A percentile compares a stretch with the other conserved stretches of the same genome.
Conservation (phyloP, 306 rosid genomes). For the Quercus agrifolia region DNA sequence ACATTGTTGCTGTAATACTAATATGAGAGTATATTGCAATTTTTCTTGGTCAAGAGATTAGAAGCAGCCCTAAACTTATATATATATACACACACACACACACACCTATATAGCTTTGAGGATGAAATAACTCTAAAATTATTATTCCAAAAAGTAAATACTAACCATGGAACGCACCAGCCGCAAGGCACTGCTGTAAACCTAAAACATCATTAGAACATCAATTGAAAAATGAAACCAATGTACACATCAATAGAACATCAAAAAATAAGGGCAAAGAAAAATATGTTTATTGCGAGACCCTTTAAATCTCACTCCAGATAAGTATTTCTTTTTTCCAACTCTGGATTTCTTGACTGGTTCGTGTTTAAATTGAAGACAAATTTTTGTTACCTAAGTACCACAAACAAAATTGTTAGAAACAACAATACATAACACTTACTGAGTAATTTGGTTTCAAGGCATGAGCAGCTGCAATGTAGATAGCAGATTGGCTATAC, state of each 20-base stretch:
- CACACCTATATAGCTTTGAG: neutral
- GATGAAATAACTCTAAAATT: constrained; percentile 6
- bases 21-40: too few relatives aligned
- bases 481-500: constrained; percentile 98
- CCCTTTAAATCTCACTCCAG: neutral
- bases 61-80: neutral
- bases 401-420: constrained; percentile 8
- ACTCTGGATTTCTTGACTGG: neutral
- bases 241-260: neutral
- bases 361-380: neutral
- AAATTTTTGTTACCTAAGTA: neutral
- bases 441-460: constrained; percentile 92
- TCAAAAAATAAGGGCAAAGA: constrained; percentile 4
- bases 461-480: constrained; percentile 99
- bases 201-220: constrained; percentile 41
- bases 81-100: neutral
- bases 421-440: constrained; percentile 26
- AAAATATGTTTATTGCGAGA: neutral
- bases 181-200: constrained; percentile 97
- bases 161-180: constrained; percentile 98
- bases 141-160: constrained; percentile 16
- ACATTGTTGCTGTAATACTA: too few relatives aligned
- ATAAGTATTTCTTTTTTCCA: neutral
- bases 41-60: too few relatives aligned
- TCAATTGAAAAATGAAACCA: neutral